Conservation (phyloP, 2,329 filamentous ascomycete species). For the Chaetoscypha palmicola region DNA sequence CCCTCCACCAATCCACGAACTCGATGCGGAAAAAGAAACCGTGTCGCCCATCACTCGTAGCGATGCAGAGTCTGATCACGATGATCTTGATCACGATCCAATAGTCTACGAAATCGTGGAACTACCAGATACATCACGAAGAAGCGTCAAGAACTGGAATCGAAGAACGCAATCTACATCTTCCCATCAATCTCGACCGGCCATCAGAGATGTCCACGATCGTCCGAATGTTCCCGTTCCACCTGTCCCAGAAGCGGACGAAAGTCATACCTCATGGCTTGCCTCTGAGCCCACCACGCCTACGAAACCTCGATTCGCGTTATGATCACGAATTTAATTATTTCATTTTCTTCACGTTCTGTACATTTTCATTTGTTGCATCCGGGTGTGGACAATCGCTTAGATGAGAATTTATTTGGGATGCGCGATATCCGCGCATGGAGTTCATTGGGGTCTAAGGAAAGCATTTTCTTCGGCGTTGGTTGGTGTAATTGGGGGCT, state of each 20-base stretch:
- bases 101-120: slow-evolving; percentile 8
- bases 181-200: neutral
- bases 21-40: slow-evolving; percentile 2
- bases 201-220: slow-evolving; percentile 2
- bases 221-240: neutral
- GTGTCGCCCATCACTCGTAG: neutral
- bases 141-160: slow-evolving; percentile 7
- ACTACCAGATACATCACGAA: slow-evolving; percentile 8
- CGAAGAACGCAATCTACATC: neutral
- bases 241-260: slow-evolving; percentile 2
- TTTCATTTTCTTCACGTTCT: neutral
- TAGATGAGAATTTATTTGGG: neutral
- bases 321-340: neutral
- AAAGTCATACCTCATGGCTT: slow-evolving; percentile 1
- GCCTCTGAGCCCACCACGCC: slow-evolving; percentile 4
- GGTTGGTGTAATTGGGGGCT: too few relatives aligned
- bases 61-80: neutral
- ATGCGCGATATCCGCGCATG: neutral
- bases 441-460: neutral
- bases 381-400: neutral
- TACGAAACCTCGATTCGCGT: slow-evolving; percentile 3
- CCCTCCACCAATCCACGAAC: slow-evolving; percentile 5
- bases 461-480: neutral
- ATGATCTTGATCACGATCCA: neutral
- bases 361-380: neutral